phyloP scores from a whole-genome alignment of 805 yeast species.

The Blastobotrys terrestris region DNA sequence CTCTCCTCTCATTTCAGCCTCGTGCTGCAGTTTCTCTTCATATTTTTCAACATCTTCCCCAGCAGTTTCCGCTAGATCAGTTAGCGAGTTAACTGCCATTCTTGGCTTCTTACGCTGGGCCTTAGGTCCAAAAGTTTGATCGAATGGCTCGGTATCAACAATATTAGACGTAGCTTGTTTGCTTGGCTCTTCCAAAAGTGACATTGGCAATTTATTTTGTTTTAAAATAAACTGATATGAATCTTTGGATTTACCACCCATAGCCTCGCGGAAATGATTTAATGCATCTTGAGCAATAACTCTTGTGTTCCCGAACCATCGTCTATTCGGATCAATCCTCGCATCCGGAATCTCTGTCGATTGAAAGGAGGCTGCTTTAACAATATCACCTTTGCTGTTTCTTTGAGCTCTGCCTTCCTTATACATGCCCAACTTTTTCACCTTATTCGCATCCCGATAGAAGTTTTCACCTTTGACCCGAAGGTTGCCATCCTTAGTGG shows the following conservation, averaged over 20 bases:
- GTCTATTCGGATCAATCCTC: conserved; percentile 89
- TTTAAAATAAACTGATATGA: conserved; percentile 79
- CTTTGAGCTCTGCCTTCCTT: conserved; percentile 84
- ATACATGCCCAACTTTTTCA: conserved; percentile 86
- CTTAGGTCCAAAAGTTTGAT: conserved; percentile 86
- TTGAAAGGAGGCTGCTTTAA: conserved; percentile 83
- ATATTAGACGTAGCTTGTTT: conserved; percentile 64
- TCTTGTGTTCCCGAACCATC: conserved; percentile 97
- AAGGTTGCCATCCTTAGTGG: conserved; percentile 79
- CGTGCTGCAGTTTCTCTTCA: conserved; percentile 65
- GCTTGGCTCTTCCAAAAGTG: conserved; percentile 74
- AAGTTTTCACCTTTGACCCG: conserved; percentile 96
- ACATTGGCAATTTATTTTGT: conserved; percentile 93
- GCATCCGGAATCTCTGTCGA: conserved; percentile 84
- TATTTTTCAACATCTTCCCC: conserved; percentile 50
- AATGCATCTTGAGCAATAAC: conserved; percentile 97
- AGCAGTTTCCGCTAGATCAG: conserved; percentile 63
- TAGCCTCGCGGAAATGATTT: conserved; percentile 87
- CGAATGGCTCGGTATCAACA: conserved; percentile 81
- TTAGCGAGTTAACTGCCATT: conserved; percentile 67
- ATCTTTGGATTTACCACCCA: conserved; percentile 79
- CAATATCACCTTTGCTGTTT: conserved; percentile 80
- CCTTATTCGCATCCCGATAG: conserved; percentile 86
- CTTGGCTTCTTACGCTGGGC: conserved; percentile 90
- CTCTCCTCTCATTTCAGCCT: conserved; percentile 44